Evolutionary conservation across 1,284 basidiomycete species (phyloP).

Genomic region (Cutaneotrichosporon sp.): DNA sequence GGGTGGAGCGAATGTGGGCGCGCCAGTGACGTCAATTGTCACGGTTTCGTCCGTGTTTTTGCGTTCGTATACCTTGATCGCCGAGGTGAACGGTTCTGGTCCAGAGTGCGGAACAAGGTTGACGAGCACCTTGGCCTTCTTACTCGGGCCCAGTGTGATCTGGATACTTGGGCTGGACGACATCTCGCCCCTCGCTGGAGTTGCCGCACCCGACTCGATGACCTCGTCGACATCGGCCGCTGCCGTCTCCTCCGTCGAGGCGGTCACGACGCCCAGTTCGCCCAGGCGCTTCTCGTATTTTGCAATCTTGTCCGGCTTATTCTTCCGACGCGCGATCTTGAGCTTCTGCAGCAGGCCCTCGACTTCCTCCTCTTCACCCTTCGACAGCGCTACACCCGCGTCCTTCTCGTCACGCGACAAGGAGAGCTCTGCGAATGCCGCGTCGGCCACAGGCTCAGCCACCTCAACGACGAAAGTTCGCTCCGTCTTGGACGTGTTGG

Average conservation of each 20-base stretch:
- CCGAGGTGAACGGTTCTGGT: conserved; percentile 11
- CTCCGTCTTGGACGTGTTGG: conserved; percentile 50
- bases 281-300: conserved; percentile 51
- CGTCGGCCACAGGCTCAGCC: conserved; percentile 9
- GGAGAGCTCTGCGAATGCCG: conserved; percentile 19
- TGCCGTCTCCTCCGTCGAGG: conserved; percentile 10
- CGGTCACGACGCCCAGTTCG: conserved; percentile 47
- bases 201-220: conserved; percentile 1
- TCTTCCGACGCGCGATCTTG: conserved; percentile 53
- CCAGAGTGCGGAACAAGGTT: conserved; percentile 22
- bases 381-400: conserved; percentile 44
- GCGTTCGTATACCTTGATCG: conserved; percentile 37
- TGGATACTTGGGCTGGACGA: conserved; percentile 6
- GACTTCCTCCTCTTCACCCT: conserved; percentile 53
- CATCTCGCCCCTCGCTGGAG: conserved; percentile 7
- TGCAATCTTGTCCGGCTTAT: conserved; percentile 52
- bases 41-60: conserved; percentile 46
- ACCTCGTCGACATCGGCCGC: conserved; percentile 3
- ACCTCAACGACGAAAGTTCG: conserved; percentile 49
- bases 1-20: conserved; percentile 5
- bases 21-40: conserved; percentile 22
- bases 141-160: conserved; percentile 37
- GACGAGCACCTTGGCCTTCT: conserved; percentile 42
- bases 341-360: conserved; percentile 53
- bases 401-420: conserved; percentile 42